These are phyloP conservation scores for Sinapis alba DNA, from an alignment of 441 rosid genomes.

Conservation along the genomic window DNA sequence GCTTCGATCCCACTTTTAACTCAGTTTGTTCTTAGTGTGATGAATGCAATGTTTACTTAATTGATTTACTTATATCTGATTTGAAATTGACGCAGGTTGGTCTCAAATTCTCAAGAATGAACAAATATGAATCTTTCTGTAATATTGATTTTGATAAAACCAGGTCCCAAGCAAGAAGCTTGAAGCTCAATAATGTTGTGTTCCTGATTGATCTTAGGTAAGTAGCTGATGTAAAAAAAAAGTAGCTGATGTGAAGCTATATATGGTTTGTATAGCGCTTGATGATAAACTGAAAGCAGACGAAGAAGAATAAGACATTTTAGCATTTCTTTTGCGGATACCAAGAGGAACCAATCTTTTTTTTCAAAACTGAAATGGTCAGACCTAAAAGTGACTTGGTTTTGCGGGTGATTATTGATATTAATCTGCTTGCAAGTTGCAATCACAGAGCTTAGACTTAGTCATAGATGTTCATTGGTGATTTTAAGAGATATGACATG, in stretches of 20 bases:
- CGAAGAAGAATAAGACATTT: not conserved
- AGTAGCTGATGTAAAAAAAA: not conserved
- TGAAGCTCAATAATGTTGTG: constrained; percentile 34
- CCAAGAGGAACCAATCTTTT: not conserved
- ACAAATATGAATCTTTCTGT: not conserved
- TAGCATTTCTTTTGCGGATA: not conserved
- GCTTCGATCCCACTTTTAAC: too few species aligned
- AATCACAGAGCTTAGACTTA: too few species aligned
- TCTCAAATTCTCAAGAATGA: not conserved
- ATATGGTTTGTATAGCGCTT: too few species aligned
- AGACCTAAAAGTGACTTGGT: too few species aligned
- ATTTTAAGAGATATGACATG: not conserved
- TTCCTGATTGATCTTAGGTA: constrained; percentile 23
- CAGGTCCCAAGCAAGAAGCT: constrained; percentile 43
- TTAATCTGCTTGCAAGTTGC: too few species aligned
- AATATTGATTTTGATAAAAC: not conserved
- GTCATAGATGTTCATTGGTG: not conserved
- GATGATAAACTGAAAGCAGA: not conserved
- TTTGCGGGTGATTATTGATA: too few species aligned
- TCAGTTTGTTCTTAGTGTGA: too few species aligned
- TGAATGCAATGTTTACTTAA: too few species aligned
- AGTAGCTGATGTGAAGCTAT: too few species aligned
- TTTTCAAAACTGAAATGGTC: too few species aligned
- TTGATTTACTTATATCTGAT: too few species aligned
- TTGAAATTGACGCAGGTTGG: not conserved